Evolutionary conservation across 192 early-diverging fungal genomes (phyloP), one percentile per base, ranked within the genome.

Genomic region (Backusella liffmaniae): DNA sequence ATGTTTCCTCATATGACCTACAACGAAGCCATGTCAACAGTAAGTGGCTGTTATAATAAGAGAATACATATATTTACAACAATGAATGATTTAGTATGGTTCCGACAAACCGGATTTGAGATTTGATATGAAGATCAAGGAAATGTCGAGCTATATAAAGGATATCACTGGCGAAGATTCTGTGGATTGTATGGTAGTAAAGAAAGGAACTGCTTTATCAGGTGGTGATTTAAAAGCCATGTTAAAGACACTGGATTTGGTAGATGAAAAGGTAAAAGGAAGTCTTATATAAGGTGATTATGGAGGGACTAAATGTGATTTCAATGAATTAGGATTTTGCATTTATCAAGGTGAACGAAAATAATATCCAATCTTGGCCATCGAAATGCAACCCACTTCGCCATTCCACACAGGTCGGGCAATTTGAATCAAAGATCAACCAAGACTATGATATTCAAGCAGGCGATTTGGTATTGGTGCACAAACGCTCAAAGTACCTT

Each of bases 61-160:
- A 21, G 12, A 62, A 9, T 53, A 16, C 4, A 71, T 74, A 12
- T 51, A 18, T 41, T 56, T 16, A 65, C 16, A 51, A 36, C 13
- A 76, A 84, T 82, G 23, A 76, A 84, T 82, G 23, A 0, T 29
- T 8, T 26, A 62, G 56, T 98, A 91, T 83, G 96, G 96, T 1
- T 95, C 94, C 0, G 96, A 98, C 76, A 98, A 98, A 76, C 96
- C 96, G 0, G 95, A 98, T 79, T 90, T 90, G 1, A 83, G 96
- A 32, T 95, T 91, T 83, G 93, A 86, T 15, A 82, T 98, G 72
- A 89, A 94, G 70, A 84, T 86, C 18, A 70, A 73, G 41, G 73
- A 80, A 30, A 80, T 86, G 18, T 77, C 81, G 35, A 62, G 73
- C 51, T 79, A 75, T 59, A 18, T 87, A 18, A 29, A 72, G n/a